Conservation (phyloP, 2,329 filamentous ascomycete genomes). For the Fusarium sp. region DNA sequence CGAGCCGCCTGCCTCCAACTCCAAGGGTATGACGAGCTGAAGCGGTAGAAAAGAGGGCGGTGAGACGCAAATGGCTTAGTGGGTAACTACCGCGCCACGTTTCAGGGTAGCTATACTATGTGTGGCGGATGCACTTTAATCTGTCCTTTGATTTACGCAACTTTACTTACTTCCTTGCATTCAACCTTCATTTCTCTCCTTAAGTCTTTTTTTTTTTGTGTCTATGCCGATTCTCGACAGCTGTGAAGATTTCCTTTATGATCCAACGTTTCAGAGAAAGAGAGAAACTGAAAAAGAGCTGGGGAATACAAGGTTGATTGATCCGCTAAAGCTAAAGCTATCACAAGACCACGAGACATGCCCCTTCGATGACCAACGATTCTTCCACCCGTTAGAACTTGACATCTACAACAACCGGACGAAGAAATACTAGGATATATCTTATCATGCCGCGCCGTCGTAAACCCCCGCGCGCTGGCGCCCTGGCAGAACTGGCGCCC, state of each 20-base stretch:
- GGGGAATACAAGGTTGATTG: slow-evolving; percentile 7
- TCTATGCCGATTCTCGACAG: background rate
- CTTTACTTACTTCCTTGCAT: slow-evolving; percentile 16
- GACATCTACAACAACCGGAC: background rate
- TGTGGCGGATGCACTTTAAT: slow-evolving; percentile 35
- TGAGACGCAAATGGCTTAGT: slow-evolving; percentile 18
- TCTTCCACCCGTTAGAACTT: slow-evolving; percentile 5
- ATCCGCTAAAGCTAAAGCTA: slow-evolving; percentile 18
- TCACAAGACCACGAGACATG: slow-evolving; percentile 42
- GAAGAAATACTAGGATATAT: background rate
- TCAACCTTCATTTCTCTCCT: slow-evolving; percentile 19
- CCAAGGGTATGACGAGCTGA: slow-evolving; percentile 36
- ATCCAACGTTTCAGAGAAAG: background rate
- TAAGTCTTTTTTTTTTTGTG: slow-evolving; percentile 1
- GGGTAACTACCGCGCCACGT: slow-evolving; percentile 4
- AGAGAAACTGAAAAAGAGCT: background rate
- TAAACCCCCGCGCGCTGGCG: slow-evolving; percentile 70
- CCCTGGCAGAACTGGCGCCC: slow-evolving; percentile 71
- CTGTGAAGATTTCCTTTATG: too few species aligned
- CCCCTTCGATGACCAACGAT: slow-evolving; percentile 31
- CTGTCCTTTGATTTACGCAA: slow-evolving; percentile 20
- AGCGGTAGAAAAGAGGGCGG: slow-evolving; percentile 39
- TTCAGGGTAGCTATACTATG: slow-evolving; percentile 21
- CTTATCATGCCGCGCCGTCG: slow-evolving; percentile 66
- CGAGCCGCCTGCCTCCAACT: slow-evolving; percentile 11